Conservation (phyloP, 2,329 filamentous ascomycete genomes). For the Coniochaeta ligniaria region DNA sequence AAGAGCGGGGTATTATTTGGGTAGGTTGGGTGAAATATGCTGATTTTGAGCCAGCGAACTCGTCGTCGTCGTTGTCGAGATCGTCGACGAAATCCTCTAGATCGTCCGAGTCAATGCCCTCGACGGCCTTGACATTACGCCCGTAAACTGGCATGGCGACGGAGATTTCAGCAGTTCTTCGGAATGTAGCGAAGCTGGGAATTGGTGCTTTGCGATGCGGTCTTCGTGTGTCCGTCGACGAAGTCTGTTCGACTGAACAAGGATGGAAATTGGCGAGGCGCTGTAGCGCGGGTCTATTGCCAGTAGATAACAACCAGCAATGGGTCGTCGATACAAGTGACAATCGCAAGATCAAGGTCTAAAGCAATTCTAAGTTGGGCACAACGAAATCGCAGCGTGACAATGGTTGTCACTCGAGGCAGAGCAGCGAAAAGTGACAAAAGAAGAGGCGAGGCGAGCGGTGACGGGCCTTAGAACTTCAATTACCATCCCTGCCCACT, state of each 20-base stretch:
- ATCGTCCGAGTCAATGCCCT: slow-evolving; percentile 5
- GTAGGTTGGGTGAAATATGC: slow-evolving; percentile 40
- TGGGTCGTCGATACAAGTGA: background rate
- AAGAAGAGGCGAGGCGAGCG: background rate
- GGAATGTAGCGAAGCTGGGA: no score
- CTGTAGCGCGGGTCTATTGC: background rate
- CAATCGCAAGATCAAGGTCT: background rate
- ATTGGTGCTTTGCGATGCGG: background rate
- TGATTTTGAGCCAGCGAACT: slow-evolving; percentile 32
- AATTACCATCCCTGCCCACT: background rate
- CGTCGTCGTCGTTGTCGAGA: slow-evolving; percentile 20
- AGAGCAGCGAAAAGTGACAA: background rate
- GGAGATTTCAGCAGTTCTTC: background rate
- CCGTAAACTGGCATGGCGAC: background rate
- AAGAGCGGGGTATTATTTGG: slow-evolving; percentile 22
- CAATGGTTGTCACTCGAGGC: background rate
- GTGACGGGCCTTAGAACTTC: background rate
- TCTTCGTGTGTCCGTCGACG: background rate
- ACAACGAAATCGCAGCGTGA: background rate
- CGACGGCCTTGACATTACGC: background rate
- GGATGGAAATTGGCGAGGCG: background rate
- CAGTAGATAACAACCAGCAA: background rate
- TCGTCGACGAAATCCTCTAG: slow-evolving; percentile 20
- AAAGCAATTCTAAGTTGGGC: background rate
- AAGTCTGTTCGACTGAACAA: background rate